phyloP scores from a whole-genome alignment of 1,284 basidiomycete species.

The Ceratobasidium sp. region DNA sequence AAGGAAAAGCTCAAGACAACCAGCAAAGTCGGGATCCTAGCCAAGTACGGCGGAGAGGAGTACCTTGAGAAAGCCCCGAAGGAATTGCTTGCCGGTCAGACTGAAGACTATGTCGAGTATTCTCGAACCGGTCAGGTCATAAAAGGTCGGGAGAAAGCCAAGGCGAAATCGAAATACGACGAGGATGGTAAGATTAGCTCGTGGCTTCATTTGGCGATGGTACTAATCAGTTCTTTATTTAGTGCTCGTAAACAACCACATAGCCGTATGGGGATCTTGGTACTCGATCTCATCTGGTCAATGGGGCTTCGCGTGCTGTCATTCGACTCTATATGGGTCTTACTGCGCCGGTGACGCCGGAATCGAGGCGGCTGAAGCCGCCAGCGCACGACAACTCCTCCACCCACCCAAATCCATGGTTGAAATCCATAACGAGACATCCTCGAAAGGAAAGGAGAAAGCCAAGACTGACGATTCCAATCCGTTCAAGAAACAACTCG shows the following conservation, averaged over 20 bases:
- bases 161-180: slow-evolving; percentile 89
- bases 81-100: slow-evolving; percentile 92
- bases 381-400: slow-evolving; percentile 75
- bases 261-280: slow-evolving; percentile 95
- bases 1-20: slow-evolving; percentile 91
- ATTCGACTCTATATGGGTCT: slow-evolving; percentile 84
- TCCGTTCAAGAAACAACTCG: slow-evolving; percentile 64
- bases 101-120: slow-evolving; percentile 98
- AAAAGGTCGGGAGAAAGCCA: slow-evolving; percentile 89
- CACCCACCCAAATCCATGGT: slow-evolving; percentile 46
- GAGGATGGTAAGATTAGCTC: slow-evolving; percentile 79
- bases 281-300: slow-evolving; percentile 74
- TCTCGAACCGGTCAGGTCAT: slow-evolving; percentile 90
- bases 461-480: slow-evolving; percentile 43
- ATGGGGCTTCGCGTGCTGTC: slow-evolving; percentile 98
- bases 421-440: slow-evolving; percentile 37
- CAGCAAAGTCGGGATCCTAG: slow-evolving; percentile 86
- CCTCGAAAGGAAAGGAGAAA: slow-evolving; percentile 50
- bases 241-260: slow-evolving; percentile 96
- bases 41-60: slow-evolving; percentile 93
- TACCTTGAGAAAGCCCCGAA: slow-evolving; percentile 89
- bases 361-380: slow-evolving; percentile 79
- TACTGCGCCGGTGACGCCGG: slow-evolving; percentile 94
- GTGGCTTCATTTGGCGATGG: slow-evolving; percentile 38
- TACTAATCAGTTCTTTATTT: neutral